Base-by-base conservation (phyloP, 495 filamentous ascomycete genomes). In the Annulohypoxylon nitens region DNA sequence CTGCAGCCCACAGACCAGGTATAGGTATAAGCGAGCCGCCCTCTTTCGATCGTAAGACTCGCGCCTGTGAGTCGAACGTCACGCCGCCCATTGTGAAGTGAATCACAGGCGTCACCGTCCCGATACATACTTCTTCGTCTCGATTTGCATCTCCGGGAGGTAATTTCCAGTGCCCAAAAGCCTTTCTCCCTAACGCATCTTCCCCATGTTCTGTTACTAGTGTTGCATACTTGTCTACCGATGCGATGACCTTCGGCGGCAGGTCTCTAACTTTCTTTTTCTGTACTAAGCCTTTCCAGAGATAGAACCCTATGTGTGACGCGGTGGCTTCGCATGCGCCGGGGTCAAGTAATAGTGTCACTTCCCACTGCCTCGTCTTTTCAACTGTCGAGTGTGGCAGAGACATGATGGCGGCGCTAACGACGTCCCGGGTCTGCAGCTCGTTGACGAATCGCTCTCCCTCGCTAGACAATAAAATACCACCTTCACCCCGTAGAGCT, bases 31-130 rank as follows among this genome's bases (percentile, higher is more conserved):
- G 65, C 3, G 16, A 39, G 11, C 67, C 72, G 0, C 68, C 79
- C 1, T 80, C 65, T 34, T 75, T 64, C 2, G 76, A 73, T 30
- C 75, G 74, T 10, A 88, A 64, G 9, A 88, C 80, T 64, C 83
- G 80, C 2, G 78, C 77, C 26, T 79, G 71, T 53, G 80, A 72
- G 68, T 87, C 82, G 55, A 88, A 83, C 5, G 83, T 78, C 14
- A 82, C 85, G 4, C 87, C 87, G 7, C 87, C 86, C 87, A 89
- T 89, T 14, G 87, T 89, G 63, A 89, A 90, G 63, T 90, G 88
- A 12, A 86, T 81, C 1, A 90, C 86, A 0, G 88, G 88, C 54
- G 88, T 90, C 3, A 90, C 85, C 12, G 74, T 80, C 5, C 88
- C 88, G 0, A 90, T 78, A 69, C 83, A 88, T 0, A 89, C 82